Evolutionary conservation across 495 filamentous ascomycete species (phyloP).

Genomic region (Hypoxylon intermedium): DNA sequence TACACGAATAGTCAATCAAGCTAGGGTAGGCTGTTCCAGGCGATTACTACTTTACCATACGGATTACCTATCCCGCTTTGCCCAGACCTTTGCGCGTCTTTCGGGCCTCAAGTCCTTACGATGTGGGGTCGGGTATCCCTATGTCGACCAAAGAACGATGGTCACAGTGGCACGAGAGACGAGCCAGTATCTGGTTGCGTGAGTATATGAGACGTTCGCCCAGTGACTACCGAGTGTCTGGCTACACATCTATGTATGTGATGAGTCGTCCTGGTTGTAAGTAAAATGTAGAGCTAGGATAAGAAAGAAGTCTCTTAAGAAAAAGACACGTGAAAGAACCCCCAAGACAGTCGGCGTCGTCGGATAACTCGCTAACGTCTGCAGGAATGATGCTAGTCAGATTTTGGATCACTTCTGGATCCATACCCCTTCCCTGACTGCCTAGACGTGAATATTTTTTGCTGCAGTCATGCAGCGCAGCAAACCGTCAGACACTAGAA

Average conservation of each 20-base stretch:
- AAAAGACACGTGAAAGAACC: constrained; percentile 17
- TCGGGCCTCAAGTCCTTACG: constrained; percentile 37
- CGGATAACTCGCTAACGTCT: constrained; percentile 27
- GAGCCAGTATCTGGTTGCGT: not conserved
- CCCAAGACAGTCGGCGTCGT: constrained; percentile 14
- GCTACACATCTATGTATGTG: not conserved
- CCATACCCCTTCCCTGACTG: constrained; percentile 22
- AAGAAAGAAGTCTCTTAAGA: not conserved
- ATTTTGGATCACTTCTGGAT: constrained; percentile 30
- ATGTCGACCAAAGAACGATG: constrained; percentile 3
- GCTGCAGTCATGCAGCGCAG: constrained; percentile 33
- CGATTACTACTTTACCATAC: too few relatives aligned
- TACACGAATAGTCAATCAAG: constrained; percentile 7
- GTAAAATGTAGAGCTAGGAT: too few relatives aligned
- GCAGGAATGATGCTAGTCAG: constrained; percentile 35
- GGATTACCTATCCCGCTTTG: constrained; percentile 23
- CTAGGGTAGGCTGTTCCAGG: constrained; percentile 26
- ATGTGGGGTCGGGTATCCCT: constrained; percentile 32
- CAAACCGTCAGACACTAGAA: constrained; percentile 34
- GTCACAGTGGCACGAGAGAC: constrained; percentile 18
- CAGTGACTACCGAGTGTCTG: not conserved
- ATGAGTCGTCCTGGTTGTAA: too few relatives aligned
- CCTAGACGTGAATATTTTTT: constrained; percentile 24
- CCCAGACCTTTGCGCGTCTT: constrained; percentile 27
- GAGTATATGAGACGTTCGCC: not conserved